Evolutionary conservation across 164 flowering plant species (phyloP), one percentile per base, ranked within the genome.

Genomic region (Aristolochia fimbriata): DNA sequence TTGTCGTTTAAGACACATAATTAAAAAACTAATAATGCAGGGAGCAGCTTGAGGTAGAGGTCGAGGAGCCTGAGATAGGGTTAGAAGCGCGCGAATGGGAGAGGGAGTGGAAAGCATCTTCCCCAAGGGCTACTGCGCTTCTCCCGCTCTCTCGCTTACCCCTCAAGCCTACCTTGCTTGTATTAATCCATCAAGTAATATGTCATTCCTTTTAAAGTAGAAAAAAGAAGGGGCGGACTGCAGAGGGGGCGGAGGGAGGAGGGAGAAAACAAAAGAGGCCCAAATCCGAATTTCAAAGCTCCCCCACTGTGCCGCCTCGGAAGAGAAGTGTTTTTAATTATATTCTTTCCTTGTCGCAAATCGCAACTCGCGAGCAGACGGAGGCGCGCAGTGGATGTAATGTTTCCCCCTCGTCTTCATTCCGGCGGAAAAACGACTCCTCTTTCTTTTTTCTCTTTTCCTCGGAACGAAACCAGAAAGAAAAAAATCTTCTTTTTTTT

Each of bases 91-190:
- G 52, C 7, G 52, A 21, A 49, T 49, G 52, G 22, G 52, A 16
- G 56, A 52, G 56, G 56, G 30, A 23, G 15, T 13, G 16, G 30
- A 52, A 5, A 27, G 23, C 27, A 27, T 16, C 16, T 24, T 17
- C 56, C 15, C 27, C 17, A 16, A 16, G 56, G 3, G 6, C 10
- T 3, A 1, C 24, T 13, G 15, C 54, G n/a, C 7, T 1, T 15
- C 51, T 48, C 51, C 22, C 25, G 5, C 56, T 52, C 56, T 16
- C 30, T 52, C 16, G 16, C 30, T 27, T 23, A 6, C 56, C 13
- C 15, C 56, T 15, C 14, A 52, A 52, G 56, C 56, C 56, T 52
- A 22, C 56, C 56, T 52, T 52, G 30, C 56, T 52, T 22, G 15
- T 23, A 49, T 49, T 49, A 12, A 5, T 1, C 20, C 15, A 7